Evolutionary conservation across 768 basidiomycete genomes (phyloP).

Genomic region (Rhizopogon roseolus): DNA sequence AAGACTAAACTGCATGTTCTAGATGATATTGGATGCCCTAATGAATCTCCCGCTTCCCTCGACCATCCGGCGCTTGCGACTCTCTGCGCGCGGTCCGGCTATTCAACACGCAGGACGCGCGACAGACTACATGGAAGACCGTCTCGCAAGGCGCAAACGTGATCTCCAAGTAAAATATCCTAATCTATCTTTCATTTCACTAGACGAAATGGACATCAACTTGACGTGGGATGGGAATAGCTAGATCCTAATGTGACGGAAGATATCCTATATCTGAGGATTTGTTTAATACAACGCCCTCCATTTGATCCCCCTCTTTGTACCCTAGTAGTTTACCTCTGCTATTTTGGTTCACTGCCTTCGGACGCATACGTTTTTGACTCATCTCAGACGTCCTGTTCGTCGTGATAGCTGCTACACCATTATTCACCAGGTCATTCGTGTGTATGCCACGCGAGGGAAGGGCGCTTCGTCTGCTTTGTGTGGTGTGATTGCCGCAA

Average conservation of each 20-base stretch:
- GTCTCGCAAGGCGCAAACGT: background rate
- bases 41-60: background rate
- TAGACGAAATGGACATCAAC: slow-evolving; percentile 2
- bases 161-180: background rate
- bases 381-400: too few species aligned
- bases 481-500: too few species aligned
- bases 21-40: background rate
- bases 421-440: too few species aligned
- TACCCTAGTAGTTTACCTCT: too few species aligned
- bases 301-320: too few species aligned
- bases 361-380: too few species aligned
- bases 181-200: background rate
- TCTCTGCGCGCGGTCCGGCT: background rate
- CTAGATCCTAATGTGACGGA: too few species aligned
- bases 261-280: background rate
- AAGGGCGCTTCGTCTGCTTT: too few species aligned
- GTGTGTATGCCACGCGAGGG: too few species aligned
- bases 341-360: too few species aligned
- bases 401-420: too few species aligned
- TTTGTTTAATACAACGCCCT: too few species aligned
- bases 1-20: background rate
- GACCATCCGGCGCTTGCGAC: background rate
- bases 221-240: background rate
- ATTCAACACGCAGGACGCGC: background rate
- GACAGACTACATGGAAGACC: background rate